phyloP scores from a whole-genome alignment of 1,284 basidiomycete genomes.

The Abortiporus biennis region DNA sequence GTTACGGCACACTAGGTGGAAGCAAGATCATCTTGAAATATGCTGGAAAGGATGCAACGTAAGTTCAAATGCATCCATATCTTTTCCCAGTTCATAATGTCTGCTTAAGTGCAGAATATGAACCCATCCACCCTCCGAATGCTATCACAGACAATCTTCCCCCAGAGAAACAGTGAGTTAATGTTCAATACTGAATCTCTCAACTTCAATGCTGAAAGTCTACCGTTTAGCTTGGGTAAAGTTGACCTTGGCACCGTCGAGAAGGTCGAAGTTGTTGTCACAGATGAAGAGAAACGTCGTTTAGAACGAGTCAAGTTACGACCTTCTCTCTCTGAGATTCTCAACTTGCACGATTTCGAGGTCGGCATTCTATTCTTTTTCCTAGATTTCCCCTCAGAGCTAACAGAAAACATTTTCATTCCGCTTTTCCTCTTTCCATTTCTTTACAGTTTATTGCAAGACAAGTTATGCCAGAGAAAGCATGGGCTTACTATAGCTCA shows the following conservation, averaged over 20 bases:
- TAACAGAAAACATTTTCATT: conserved; percentile 20
- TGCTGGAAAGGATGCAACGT: conserved; percentile 73
- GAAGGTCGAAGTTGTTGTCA: conserved; percentile 38
- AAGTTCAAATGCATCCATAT: conserved; percentile 16
- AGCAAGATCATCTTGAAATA: conserved; percentile 61
- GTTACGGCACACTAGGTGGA: conserved; percentile 24
- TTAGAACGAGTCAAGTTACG: conserved; percentile 32
- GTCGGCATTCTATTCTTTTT: conserved; percentile 14
- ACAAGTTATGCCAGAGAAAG: conserved; percentile 6
- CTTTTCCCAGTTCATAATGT: neutral
- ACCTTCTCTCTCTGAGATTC: conserved; percentile 51
- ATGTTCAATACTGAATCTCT: neutral
- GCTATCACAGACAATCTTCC: conserved; percentile 58
- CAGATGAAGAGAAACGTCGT: conserved; percentile 35
- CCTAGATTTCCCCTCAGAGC: conserved; percentile 4
- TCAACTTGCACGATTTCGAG: conserved; percentile 74
- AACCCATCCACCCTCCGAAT: conserved; percentile 60
- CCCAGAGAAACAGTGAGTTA: conserved; percentile 34
- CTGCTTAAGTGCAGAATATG: conserved; percentile 42
- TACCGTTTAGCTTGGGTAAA: conserved; percentile 33
- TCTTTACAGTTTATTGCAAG: conserved; percentile 23
- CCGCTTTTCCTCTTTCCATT: neutral
- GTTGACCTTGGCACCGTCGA: conserved; percentile 42
- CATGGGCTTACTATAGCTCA: conserved; percentile 55
- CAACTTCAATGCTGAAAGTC: neutral